Evolutionary conservation across 768 basidiomycete genomes (phyloP), one percentile per base, ranked within the genome.

Genomic region (Trametes cingulata): DNA sequence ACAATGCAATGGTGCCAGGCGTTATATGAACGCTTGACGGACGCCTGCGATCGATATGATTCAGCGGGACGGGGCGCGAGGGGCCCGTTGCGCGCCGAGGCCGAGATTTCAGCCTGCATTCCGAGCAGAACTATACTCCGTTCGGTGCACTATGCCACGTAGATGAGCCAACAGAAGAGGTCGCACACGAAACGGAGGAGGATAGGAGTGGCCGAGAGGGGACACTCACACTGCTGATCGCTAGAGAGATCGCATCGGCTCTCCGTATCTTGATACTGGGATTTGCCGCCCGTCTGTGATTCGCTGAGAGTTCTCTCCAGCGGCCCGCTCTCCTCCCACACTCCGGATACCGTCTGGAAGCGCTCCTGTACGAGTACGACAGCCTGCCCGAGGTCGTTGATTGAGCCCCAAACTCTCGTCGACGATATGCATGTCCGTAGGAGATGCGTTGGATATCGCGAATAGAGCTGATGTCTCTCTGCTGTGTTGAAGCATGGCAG

Each of bases 41-140:
- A 49, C 50, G 49, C 60, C 53, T 56, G 60, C 48, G 53, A 61
- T 61, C 60, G 53, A 61, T 61, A 37, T 51, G 60, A 50, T 51
- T 51, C 19, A 52, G 35, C 42, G 53, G 46, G 3, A 40, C 41
- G 39, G 39, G 17, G 47, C 52, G 52, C 35, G 15, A 20, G 19
- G 12, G 22, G n/a, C 14, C 37, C 39, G 46, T 46, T 27, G 22
- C 13, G 15, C 41, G 33, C 33, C 5, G 25, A 43, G 39, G 33
- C 24, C 41, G 41, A 37, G 27, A 36, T 43, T 37, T 24, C 20
- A 39, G 22, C 40, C 53, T 55, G 22, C 53, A 55, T 55, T 55
- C 40, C 24, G 15, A 10, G 24, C 15, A 27, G 19, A 6, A 8
- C 17, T 6, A 15, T 17, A 19, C 22, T 43, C 27, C 27, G 29